Conservation (phyloP, 257 asterid species). For the Mentha longifolia region DNA sequence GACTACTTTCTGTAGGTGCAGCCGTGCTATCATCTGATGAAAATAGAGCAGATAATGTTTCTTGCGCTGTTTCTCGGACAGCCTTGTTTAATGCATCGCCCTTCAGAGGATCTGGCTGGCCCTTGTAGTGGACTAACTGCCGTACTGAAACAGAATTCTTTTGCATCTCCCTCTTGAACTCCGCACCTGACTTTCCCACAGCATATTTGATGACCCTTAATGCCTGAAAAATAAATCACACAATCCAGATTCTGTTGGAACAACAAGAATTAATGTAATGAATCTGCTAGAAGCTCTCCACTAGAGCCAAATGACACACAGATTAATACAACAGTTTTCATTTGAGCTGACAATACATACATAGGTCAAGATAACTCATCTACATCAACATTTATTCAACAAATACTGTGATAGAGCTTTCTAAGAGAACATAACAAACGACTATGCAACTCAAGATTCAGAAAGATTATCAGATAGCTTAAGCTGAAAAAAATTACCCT, state of each 20-base stretch:
- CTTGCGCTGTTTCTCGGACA: conserved; percentile 97
- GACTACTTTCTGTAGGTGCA: conserved; percentile 66
- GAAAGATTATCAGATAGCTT: conserved; percentile 1
- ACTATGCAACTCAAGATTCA: background rate
- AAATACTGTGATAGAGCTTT: background rate
- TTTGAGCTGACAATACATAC: background rate
- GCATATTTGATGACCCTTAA: conserved; percentile 86
- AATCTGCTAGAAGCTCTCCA: background rate
- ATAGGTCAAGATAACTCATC: background rate
- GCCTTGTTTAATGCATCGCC: conserved; percentile 94
- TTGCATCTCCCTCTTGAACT: conserved; percentile 97
- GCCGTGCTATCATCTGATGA: conserved; percentile 77
- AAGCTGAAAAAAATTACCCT: too few species aligned
- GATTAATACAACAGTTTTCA: background rate
- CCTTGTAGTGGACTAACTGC: conserved; percentile 90
- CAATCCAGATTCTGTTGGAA: conserved; percentile 9
- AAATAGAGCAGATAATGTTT: conserved; percentile 83
- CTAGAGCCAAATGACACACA: background rate
- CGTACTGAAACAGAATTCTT: conserved; percentile 87
- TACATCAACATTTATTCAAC: background rate
- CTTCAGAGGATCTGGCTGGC: conserved; percentile 91
- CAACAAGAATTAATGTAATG: background rate
- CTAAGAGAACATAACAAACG: background rate
- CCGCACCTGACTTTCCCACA: conserved; percentile 90
- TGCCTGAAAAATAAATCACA: conserved; percentile 55